A percentile compares a stretch with the other conserved stretches of the same genome.
Conservation (phyloP, 1,284 basidiomycete species). For the Leccinum griseonigrum region DNA sequence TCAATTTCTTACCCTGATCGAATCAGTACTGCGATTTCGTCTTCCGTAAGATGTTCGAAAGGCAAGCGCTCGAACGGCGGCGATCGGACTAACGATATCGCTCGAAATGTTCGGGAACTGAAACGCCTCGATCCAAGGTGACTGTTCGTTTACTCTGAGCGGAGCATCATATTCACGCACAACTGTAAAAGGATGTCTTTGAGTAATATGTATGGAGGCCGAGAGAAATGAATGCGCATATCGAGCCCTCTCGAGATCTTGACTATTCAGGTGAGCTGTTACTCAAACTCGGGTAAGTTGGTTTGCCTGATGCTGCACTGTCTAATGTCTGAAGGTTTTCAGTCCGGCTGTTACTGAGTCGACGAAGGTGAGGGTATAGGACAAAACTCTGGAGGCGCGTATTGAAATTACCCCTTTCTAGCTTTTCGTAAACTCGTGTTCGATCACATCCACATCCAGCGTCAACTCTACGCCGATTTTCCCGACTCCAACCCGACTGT, state of each 20-base stretch:
- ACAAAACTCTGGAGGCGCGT: not conserved
- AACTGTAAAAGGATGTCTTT: conserved; percentile 62
- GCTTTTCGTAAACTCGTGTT: conserved; percentile 68
- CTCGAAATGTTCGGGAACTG: conserved; percentile 63
- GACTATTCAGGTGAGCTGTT: conserved; percentile 58
- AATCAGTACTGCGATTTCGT: conserved; percentile 74
- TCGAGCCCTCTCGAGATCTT: conserved; percentile 57
- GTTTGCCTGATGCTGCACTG: conserved; percentile 22
- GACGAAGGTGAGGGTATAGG: conserved; percentile 46
- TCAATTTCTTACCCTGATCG: conserved; percentile 16
- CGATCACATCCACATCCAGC: conserved; percentile 49
- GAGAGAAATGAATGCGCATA: conserved; percentile 66
- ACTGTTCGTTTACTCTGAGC: conserved; percentile 6
- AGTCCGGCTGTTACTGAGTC: conserved; percentile 58
- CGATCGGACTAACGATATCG: conserved; percentile 56
- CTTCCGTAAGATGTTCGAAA: conserved; percentile 79
- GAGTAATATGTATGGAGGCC: conserved; percentile 72
- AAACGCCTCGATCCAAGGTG: conserved; percentile 64
- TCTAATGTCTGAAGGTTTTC: conserved; percentile 14
- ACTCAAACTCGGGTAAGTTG: conserved; percentile 54
- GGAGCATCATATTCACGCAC: conserved; percentile 11
- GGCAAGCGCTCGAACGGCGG: conserved; percentile 48
- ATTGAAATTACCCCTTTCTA: conserved; percentile 27
- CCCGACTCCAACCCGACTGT: conserved; percentile 55
- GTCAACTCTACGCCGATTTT: conserved; percentile 62